Conservation (phyloP, 225 moss, liverwort and hornwort genomes). For the Sphagnum tenellum region DNA sequence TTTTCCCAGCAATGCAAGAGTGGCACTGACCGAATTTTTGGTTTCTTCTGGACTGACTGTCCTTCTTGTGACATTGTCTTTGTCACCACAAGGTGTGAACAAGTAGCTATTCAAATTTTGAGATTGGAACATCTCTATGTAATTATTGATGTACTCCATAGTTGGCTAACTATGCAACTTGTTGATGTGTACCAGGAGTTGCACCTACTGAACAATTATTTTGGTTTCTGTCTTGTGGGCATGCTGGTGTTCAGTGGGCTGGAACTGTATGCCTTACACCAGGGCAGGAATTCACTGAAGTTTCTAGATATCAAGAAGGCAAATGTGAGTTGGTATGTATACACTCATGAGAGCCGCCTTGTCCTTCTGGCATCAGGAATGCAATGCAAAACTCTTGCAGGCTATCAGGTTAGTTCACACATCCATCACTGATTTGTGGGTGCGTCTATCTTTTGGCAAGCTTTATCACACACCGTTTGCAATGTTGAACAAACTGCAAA, state of each 20-base stretch:
- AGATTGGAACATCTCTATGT: neutral
- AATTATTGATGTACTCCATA: neutral
- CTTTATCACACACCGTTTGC: no score
- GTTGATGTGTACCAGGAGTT: neutral
- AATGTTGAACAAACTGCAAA: no score
- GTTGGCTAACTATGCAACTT: no score
- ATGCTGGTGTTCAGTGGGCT: slow-evolving; percentile 49
- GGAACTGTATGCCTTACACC: slow-evolving; percentile 62
- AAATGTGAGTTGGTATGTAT: slow-evolving; percentile 92
- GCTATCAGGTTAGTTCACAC: slow-evolving; percentile 59
- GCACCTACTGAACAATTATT: neutral
- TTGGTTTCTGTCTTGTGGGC: neutral
- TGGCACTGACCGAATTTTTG: slow-evolving; percentile 69
- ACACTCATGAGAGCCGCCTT: slow-evolving; percentile 97
- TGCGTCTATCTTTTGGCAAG: no score
- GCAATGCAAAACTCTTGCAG: slow-evolving; percentile 96
- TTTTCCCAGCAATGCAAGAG: slow-evolving; percentile 78
- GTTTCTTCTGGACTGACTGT: slow-evolving; percentile 91
- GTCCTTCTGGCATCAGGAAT: slow-evolving; percentile 94
- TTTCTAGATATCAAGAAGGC: slow-evolving; percentile 64
- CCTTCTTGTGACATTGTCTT: slow-evolving; percentile 84
- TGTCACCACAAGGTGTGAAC: slow-evolving; percentile 48
- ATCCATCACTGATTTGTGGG: neutral
- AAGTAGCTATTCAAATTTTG: slow-evolving; percentile 6
- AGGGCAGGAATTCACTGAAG: slow-evolving; percentile 63